Conservation (phyloP, 768 basidiomycete genomes). For the Paxillus ammoniavirescens region DNA sequence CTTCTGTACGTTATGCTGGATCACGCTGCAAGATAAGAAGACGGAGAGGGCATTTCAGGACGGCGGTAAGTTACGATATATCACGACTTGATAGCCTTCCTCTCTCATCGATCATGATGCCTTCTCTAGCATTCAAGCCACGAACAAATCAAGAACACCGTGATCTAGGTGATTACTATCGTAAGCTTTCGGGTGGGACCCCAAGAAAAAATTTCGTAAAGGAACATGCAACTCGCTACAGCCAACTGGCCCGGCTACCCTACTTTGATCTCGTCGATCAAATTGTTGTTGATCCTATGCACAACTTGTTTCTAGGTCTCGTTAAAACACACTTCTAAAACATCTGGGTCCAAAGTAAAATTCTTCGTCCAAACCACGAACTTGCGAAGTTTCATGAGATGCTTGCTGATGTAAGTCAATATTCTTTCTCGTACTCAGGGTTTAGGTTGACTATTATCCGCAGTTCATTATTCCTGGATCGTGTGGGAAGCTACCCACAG, state of each 20-base stretch:
- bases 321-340: constrained; percentile 16
- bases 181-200: not conserved
- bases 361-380: constrained; percentile 8
- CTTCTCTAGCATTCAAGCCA: not conserved
- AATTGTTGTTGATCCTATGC: constrained; percentile 37
- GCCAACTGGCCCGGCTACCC: constrained; percentile 28
- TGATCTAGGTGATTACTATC: not conserved
- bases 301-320: constrained; percentile 21
- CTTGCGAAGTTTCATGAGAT: not conserved
- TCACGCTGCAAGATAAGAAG: too few species aligned
- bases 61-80: too few species aligned
- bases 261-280: constrained; percentile 33
- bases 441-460: too few species aligned
- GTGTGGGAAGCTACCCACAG: constrained; percentile 16
- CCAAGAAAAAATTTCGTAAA: not conserved
- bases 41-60: too few species aligned
- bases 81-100: too few species aligned
- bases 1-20: too few species aligned
- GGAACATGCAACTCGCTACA: not conserved
- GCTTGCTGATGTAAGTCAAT: not conserved
- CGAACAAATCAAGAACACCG: not conserved
- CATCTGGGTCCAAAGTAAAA: constrained; percentile 24
- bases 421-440: not conserved
- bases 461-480: constrained; percentile 2
- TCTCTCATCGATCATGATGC: too few species aligned